Base-by-base conservation (phyloP, 164 flowering plant species). In the Chimonanthus praecox region DNA sequence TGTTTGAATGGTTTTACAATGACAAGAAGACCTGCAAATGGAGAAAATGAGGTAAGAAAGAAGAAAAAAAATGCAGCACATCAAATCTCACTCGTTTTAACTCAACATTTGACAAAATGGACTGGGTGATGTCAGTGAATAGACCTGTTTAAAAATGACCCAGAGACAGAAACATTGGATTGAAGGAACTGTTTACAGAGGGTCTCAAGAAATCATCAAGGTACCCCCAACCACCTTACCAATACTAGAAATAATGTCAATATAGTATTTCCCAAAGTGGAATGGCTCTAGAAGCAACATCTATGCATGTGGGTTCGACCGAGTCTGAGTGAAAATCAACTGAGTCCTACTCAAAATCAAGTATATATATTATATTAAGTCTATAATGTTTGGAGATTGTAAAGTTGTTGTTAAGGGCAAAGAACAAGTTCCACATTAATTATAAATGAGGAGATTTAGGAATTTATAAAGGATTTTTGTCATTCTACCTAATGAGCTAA, bases 191-290 rank as follows among this genome's bases (percentile, higher is more conserved):
- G 21, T 7, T 62, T 0, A 8, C 1, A 21, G 15, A 21, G 15
- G 9, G 6, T 11, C 9, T 4, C 43, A 63, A 6, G 9, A 63
- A 63, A 63, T n/a, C 18, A 47, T 68, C 70, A 47, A 63, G 54
- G 47, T 68, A n/a, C 51, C 70, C 46, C 70, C 70, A 68, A 68
- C 70, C 50, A 68, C 70, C 48, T 54, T 68, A 48, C 51, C 51
- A 21, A 68, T 33, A 33, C 33, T 33, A 33, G 33, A 1, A 33
- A 33, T 47, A 68, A 68, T 47, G 54, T 68, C 54, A 68, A 48
- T 47, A 9, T 0, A 18, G 21, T 18, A 5, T 63, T 63, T 63
- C 65, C 65, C 16, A 63, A 20, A 20, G 33, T 33, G 33, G 33
- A 33, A 33, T 33, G 33, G 2, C 33, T 33, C 33, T 33, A 33